phyloP scores from a whole-genome alignment of 2,329 filamentous ascomycete genomes.

The Diaporthe eres region DNA sequence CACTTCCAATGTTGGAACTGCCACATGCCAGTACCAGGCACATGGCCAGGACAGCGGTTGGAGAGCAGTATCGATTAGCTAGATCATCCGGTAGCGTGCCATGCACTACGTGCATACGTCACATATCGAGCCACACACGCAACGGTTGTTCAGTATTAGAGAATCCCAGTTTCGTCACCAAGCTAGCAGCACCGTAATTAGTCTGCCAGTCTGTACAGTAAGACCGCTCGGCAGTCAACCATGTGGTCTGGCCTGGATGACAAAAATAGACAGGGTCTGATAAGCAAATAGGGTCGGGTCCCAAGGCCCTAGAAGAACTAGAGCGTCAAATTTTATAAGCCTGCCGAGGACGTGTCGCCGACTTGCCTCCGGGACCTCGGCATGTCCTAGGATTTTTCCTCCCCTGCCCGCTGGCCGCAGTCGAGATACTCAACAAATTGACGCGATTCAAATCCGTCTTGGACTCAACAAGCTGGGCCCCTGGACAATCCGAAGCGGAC shows the following conservation, averaged over 20 bases:
- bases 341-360: constrained; percentile 11
- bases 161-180: background rate
- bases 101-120: constrained; percentile 8
- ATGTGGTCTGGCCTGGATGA: background rate
- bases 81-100: background rate
- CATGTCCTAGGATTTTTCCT: constrained; percentile 26
- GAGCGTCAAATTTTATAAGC: background rate
- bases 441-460: constrained; percentile 15
- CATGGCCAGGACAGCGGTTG: background rate
- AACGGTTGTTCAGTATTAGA: background rate
- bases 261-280: constrained; percentile 8
- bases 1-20: constrained; percentile 14
- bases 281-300: background rate
- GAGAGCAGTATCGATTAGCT: background rate
- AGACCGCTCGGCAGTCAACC: background rate
- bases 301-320: background rate
- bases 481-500: constrained; percentile 21
- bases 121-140: background rate
- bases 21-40: constrained; percentile 12
- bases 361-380: constrained; percentile 36
- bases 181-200: background rate
- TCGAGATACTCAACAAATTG: constrained; percentile 34
- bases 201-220: background rate
- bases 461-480: constrained; percentile 36
- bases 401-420: constrained; percentile 17